Base-by-base conservation (phyloP, 1,284 basidiomycete species). In the Ustilago loliicola region DNA sequence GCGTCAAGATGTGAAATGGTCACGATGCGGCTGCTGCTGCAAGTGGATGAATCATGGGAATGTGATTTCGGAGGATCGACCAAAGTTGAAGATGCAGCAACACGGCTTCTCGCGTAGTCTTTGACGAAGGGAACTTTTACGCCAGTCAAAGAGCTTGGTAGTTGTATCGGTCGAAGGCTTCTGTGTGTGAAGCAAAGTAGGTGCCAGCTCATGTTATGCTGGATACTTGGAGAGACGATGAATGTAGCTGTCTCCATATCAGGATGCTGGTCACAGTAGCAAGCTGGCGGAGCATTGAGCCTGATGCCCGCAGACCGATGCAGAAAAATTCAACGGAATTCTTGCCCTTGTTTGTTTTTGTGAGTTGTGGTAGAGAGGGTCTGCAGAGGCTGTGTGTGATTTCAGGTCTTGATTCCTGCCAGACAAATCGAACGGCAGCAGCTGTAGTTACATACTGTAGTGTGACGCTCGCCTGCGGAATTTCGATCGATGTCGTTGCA, bases 401-500 rank as follows among this genome's bases (percentile, higher is more conserved):
- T 34, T 34, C 11, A 34, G 36, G 36, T 15, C n/a, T 45, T 45
- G 42, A 3, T 1, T 45, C n/a, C 10, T 45, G n/a, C 42, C 42
- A 21, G 19, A n/a, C 42, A 38, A 38, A 38, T 38, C 36, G 36
- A 38, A 15, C 15, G 17, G 8, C 36, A 38, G 42, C 19, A 45
- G 5, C 42, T n/a, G n/a, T 21, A 45, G 38, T 17, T 15, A 40
- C 4, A 15, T 15, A 1, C 34, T n/a, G n/a, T n/a, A n/a, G n/a
- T n/a, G n/a, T n/a, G n/a, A 5, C 38, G 21, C 17, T 56, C 38
- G 38, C 40, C 42, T 57, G 55, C n/a, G 21, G 42, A 23, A 19
- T 45, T 30, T 56, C 54, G 54, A 57, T 57, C 55, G 55, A 59
- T 50, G 45, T 19, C 17, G 30, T 36, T 48, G 57, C 57, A 59